Percentiles rank a stretch among this genome's conserved stretches.
Evolutionary conservation across 2,329 filamentous ascomycete genomes (phyloP).

Genomic region (Aspergillus fructus): DNA sequence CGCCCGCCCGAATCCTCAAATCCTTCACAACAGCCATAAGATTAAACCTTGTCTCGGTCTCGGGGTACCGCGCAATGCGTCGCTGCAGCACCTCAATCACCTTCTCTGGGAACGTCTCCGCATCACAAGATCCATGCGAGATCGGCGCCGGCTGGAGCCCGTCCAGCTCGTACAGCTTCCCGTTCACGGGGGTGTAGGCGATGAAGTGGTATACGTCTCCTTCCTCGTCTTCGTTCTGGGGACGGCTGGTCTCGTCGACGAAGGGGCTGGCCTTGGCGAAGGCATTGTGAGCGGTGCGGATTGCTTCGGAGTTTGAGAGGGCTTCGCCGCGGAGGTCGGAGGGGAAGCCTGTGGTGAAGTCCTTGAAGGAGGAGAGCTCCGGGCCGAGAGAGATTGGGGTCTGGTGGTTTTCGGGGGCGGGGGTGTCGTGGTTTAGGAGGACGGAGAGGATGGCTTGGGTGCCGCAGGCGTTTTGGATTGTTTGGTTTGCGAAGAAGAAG

Average conservation of each 20-base stretch:
- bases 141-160: slow-evolving; percentile 92
- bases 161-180: slow-evolving; percentile 87
- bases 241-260: slow-evolving; percentile 79
- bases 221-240: slow-evolving; percentile 73
- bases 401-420: slow-evolving; percentile 19
- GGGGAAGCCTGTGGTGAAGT: slow-evolving; percentile 83
- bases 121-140: slow-evolving; percentile 72
- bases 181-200: slow-evolving; percentile 81
- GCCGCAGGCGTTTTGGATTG: slow-evolving; percentile 97
- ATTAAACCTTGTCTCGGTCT: slow-evolving; percentile 91
- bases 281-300: slow-evolving; percentile 81
- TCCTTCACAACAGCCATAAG: slow-evolving; percentile 89
- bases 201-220: slow-evolving; percentile 94
- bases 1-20: slow-evolving; percentile 70
- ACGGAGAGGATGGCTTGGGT: slow-evolving; percentile 93
- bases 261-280: slow-evolving; percentile 89
- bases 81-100: slow-evolving; percentile 86
- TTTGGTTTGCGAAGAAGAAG: slow-evolving; percentile 94
- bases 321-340: slow-evolving; percentile 71
- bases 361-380: slow-evolving; percentile 73
- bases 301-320: slow-evolving; percentile 68
- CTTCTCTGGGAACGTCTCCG: slow-evolving; percentile 71
- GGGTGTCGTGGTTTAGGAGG: slow-evolving; percentile 73
- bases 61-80: slow-evolving; percentile 80
- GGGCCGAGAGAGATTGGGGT: slow-evolving; percentile 66